Conservation (phyloP, 2,329 filamentous ascomycete genomes). For the Ascocoryne sarcoides region DNA sequence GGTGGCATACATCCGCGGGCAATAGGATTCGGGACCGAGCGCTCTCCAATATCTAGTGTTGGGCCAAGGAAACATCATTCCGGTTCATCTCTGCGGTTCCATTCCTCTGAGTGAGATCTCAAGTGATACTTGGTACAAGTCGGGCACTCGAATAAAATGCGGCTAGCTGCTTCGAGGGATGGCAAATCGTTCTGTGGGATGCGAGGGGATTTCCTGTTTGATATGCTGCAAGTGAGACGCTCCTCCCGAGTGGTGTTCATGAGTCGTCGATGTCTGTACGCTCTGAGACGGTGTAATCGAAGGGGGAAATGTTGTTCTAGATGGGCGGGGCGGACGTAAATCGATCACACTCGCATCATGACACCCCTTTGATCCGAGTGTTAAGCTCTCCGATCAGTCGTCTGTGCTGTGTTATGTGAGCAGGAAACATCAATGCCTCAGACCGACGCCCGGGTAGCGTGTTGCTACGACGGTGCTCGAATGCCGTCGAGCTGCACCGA, state of each 20-base stretch:
- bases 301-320: background rate
- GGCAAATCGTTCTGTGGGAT: background rate
- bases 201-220: slow-evolving; percentile 7
- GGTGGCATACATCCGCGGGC: no score
- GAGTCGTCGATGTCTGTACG: background rate
- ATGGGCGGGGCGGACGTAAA: slow-evolving; percentile 5
- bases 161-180: slow-evolving; percentile 4
- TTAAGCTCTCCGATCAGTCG: background rate
- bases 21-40: no score
- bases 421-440: no score
- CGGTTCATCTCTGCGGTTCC: no score
- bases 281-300: background rate
- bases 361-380: background rate
- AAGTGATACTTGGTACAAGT: no score
- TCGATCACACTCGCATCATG: background rate
- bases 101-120: no score
- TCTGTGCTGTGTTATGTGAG: no score
- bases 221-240: slow-evolving; percentile 16
- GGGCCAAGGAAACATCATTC: no score
- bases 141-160: slow-evolving; percentile 4
- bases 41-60: no score
- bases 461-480: no score
- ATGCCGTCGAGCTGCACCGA: no score
- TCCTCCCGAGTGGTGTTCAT: slow-evolving; percentile 1
- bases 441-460: no score